These are phyloP conservation scores for Sutorius eximius DNA, from an alignment of 1,284 basidiomycete species.

Conservation along the genomic window DNA sequence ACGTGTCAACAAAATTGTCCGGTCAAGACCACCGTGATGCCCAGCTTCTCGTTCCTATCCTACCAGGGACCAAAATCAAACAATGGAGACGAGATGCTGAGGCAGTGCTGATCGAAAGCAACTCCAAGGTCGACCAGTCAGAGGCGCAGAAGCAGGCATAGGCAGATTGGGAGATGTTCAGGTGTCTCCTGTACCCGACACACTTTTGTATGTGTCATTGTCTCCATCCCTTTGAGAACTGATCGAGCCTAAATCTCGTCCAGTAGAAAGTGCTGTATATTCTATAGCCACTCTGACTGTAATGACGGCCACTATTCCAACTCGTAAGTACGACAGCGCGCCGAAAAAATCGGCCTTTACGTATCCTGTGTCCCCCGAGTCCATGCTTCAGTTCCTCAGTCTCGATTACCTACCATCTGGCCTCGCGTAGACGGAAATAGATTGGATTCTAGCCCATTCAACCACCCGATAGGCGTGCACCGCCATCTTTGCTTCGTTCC, in stretches of 20 bases:
- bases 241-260: not conserved
- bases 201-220: not conserved
- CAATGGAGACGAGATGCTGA: constrained; percentile 29
- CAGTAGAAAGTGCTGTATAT: not conserved
- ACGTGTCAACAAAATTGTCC: constrained; percentile 24
- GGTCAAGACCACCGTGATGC: constrained; percentile 27
- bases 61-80: constrained; percentile 28
- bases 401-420: not conserved
- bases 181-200: not conserved
- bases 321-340: not conserved
- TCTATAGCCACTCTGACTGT: not conserved
- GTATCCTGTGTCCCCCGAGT: too few species aligned
- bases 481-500: not conserved
- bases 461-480: too few species aligned
- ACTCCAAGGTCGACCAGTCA: not conserved
- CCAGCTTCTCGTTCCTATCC: constrained; percentile 27
- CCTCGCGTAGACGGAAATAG: not conserved
- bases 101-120: not conserved
- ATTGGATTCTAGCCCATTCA: too few species aligned
- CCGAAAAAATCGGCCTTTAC: too few species aligned
- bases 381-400: too few species aligned
- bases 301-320: not conserved
- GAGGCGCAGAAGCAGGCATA: not conserved
- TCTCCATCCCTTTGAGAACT: not conserved
- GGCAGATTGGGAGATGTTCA: not conserved